Base-by-base conservation (phyloP, 2,329 filamentous ascomycete species). In the Pseudogymnoascus sp. region DNA sequence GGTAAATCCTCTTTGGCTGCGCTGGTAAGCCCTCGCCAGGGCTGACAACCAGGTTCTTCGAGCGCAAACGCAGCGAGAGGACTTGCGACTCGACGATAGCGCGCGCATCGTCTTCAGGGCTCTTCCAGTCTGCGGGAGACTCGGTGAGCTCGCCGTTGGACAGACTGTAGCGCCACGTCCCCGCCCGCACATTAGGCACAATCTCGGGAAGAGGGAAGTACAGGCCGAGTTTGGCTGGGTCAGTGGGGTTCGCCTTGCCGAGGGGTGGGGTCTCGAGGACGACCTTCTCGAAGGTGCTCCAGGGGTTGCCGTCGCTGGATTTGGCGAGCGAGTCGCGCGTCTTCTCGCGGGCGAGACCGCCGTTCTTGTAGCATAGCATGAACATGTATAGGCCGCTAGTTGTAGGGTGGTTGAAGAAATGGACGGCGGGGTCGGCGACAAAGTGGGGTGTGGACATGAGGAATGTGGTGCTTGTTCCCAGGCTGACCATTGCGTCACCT, bases 311-410 rank as follows among this genome's bases (percentile, higher is more conserved):
- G 27, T 76, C 75, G 21, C 77, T 74, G 40, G 73, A 71, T 61
- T 75, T 69, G 65, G 91, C 88, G 60, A 97, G 84, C 0, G 84
- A 81, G 72, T 99, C 91, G 61, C 94, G 88, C 65, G 97, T 85
- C 69, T 89, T 87, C 73, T 99, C 94, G 48, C 94, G 88, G 1
- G 94, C 93, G 1, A 97, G 85, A 1, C 92, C 92, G 68, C 94
- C 94, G 76, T 99, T 99, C 77, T 97, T 97, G 80, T 97, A 99
- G 81, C 94, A 99, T 36, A 99, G 85, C 94, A 99, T 99, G 77
- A 99, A 97, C 94, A 99, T 97, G 82, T 96, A 97, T 64, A 97
- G 83, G 1, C 89, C 91, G 0, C 87, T 79, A 0, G 91, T 96
- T 48, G 92, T 94, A 1, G 94, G 94, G 75, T 97, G 92, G 78